These are phyloP conservation scores for Paraurostyla sp. DNA, from an alignment of 73 alveolate genomes.

Conservation along the genomic window DNA sequence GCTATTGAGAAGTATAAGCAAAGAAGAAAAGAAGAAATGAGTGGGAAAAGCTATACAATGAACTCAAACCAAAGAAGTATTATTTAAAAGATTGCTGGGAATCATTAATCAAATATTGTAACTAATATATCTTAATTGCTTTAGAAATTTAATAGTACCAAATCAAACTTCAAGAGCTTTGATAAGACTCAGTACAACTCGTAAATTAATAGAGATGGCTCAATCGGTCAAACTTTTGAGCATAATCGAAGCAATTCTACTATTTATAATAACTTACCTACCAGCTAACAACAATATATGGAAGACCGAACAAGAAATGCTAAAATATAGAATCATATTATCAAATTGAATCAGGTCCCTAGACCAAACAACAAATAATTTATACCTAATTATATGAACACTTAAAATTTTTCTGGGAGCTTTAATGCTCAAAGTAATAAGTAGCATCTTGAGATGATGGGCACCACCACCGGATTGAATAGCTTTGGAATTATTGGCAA, in stretches of 20 bases:
- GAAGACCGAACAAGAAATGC: slow-evolving; percentile 21
- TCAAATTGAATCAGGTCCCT: background rate
- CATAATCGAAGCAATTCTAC: slow-evolving; percentile 18
- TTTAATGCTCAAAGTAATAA: background rate
- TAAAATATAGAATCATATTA: background rate
- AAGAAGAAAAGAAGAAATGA: background rate
- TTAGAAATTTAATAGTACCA: background rate
- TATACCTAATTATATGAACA: background rate
- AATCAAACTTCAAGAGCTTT: background rate
- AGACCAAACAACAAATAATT: background rate
- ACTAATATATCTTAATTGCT: background rate
- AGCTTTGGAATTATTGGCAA: slow-evolving; percentile 16
- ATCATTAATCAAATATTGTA: background rate
- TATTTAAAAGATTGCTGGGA: background rate
- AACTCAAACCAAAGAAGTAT: background rate
- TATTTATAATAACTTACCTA: background rate
- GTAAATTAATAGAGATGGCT: background rate
- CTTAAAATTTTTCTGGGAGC: background rate
- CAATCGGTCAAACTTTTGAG: background rate
- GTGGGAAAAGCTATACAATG: background rate
- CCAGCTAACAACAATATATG: background rate
- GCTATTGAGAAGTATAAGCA: slow-evolving; percentile 14
- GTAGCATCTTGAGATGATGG: background rate
- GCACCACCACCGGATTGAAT: background rate
- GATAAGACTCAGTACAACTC: slow-evolving; percentile 8